Evolutionary conservation across 2,329 filamentous ascomycete species (phyloP), one percentile per base, ranked within the genome.

Genomic region (Didymosphaeria variabile): DNA sequence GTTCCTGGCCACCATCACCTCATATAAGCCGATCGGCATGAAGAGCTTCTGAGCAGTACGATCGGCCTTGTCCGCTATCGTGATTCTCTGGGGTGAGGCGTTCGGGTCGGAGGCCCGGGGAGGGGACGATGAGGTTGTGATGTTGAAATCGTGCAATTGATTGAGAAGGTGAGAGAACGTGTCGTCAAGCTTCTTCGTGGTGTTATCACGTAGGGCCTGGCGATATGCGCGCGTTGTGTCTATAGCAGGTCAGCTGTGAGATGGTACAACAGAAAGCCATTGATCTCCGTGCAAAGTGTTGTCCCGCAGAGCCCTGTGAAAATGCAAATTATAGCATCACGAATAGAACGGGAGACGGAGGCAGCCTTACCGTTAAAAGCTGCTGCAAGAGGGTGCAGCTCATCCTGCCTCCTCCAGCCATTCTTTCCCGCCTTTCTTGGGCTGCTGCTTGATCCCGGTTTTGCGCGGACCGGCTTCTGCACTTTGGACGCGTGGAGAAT

Each of bases 171-270:
- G 38, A 66, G 52, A 34, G 47, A 75, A 69, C 2, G 65, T 57
- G 8, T 62, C 50, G 46, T 73, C 67, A 59, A 78, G 67, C 31
- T 62, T 66, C 13, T 58, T 49, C 0, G 66, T 61, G 15, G 68
- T 57, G 7, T 34, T 62, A 2, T 62, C 26, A 62, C 70, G 69
- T 38, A 78, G 51, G 9, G 46, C 72, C 64, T 21, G 58, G 52
- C 72, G 73, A 60, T 76, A 75, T 19, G 58, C 59, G 6, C 59
- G 59, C 45, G 71, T 72, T 10, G 67, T 62, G 8, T 77, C 77
- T 78, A 49, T 26, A 38, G 29, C 17, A 9, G 12, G n/a, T 73
- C 31, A 74, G 66, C 23, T 31, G 8, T 26, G 23, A 21, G 13
- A 1, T 1, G 5, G 21, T 15, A n/a, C 17, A 10, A n/a, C 17